These are phyloP conservation scores for Takakia lepidozioides DNA, from an alignment of 225 moss, liverwort and hornwort genomes.

Conservation along the genomic window DNA sequence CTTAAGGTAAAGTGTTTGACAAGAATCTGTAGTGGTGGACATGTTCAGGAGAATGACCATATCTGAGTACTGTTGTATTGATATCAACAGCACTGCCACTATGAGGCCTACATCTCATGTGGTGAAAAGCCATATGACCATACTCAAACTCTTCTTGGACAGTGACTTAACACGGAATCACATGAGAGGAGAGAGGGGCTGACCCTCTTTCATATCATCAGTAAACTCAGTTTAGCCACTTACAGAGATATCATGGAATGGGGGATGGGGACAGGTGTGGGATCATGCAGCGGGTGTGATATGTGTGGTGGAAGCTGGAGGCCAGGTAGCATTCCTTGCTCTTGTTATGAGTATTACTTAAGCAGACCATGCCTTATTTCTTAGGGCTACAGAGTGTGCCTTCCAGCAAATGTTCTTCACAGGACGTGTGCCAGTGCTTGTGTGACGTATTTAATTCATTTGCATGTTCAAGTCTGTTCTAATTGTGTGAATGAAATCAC, in stretches of 20 bases:
- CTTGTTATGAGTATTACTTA: neutral
- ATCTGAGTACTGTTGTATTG: too few relatives aligned
- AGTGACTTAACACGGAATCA: too few relatives aligned
- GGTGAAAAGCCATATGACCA: too few relatives aligned
- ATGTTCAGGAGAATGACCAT: too few relatives aligned
- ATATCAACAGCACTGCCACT: too few relatives aligned
- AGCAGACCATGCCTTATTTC: neutral
- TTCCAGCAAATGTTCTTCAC: neutral
- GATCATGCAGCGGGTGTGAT: conserved; percentile 65
- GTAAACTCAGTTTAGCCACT: too few relatives aligned
- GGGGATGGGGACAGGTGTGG: conserved; percentile 51
- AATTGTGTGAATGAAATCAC: neutral
- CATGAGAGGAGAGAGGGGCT: too few relatives aligned
- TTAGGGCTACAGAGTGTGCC: neutral
- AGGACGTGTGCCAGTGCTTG: neutral
- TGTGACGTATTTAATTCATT: neutral
- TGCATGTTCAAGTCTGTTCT: neutral
- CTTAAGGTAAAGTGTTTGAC: conserved; percentile 31
- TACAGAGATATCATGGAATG: too few relatives aligned
- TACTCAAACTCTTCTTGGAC: too few relatives aligned
- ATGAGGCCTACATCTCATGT: too few relatives aligned
- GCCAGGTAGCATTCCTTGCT: conserved; percentile 20
- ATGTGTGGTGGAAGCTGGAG: conserved; percentile 71
- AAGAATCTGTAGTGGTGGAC: too few relatives aligned
- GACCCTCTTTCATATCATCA: too few relatives aligned